These are phyloP conservation scores for Aspergillus biplanus DNA, from an alignment of 495 filamentous ascomycete species.

Conservation along the genomic window DNA sequence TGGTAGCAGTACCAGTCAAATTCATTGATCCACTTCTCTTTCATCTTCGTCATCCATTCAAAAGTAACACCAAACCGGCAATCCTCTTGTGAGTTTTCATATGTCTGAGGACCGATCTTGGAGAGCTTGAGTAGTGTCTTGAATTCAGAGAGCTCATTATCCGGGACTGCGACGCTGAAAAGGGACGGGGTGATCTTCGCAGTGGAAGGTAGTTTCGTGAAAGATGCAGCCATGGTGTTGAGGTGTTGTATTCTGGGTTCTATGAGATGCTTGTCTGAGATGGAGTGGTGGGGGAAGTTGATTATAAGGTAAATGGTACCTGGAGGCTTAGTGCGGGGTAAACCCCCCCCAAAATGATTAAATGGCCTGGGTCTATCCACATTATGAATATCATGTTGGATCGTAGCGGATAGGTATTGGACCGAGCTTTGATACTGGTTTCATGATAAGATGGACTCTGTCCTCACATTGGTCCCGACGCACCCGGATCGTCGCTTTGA, in stretches of 20 bases:
- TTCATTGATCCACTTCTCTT: slow-evolving; percentile 50
- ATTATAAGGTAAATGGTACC: not conserved
- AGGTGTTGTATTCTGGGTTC: not conserved
- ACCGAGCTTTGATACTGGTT: not conserved
- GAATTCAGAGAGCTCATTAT: slow-evolving; percentile 51
- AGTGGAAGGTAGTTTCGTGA: slow-evolving; percentile 33
- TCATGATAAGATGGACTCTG: not conserved
- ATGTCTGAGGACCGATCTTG: slow-evolving; percentile 54
- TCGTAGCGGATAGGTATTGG: not conserved
- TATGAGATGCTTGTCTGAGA: not conserved
- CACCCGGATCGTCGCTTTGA: not conserved
- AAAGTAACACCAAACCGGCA: slow-evolving; percentile 56
- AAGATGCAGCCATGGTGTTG: slow-evolving; percentile 25
- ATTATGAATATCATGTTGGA: not conserved
- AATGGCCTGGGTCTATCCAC: not conserved
- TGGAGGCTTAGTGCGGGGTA: not conserved
- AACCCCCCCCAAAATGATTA: not conserved
- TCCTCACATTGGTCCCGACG: too few relatives aligned
- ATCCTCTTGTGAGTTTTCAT: slow-evolving; percentile 51
- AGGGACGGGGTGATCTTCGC: slow-evolving; percentile 31
- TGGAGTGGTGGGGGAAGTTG: not conserved
- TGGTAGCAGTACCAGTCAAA: slow-evolving; percentile 46
- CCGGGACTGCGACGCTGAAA: slow-evolving; percentile 49
- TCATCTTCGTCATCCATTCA: slow-evolving; percentile 58
- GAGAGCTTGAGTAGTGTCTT: slow-evolving; percentile 53